Evolutionary conservation across 179 eudicot genomes (phyloP).

Genomic region (Beta macrorhiza): DNA sequence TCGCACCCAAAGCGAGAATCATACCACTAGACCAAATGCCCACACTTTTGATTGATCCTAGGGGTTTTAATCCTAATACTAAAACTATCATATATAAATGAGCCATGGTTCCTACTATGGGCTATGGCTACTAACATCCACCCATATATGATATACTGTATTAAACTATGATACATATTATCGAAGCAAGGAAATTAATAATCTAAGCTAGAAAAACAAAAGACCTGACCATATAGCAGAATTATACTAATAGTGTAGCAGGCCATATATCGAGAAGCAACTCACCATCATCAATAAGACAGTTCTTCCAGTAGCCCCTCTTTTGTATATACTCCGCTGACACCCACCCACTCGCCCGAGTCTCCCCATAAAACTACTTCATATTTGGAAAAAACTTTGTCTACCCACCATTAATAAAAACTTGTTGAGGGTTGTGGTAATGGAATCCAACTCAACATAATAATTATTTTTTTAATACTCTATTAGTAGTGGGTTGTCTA

Average conservation of each 20-base stretch:
- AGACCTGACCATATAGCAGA: neutral
- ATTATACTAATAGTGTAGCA: neutral
- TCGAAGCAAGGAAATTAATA: neutral
- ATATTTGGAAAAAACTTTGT: too few species aligned
- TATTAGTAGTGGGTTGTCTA: too few species aligned
- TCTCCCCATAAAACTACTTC: neutral
- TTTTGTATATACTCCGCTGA: constrained; percentile 1
- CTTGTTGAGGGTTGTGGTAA: too few species aligned
- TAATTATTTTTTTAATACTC: too few species aligned
- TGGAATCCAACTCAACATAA: too few species aligned
- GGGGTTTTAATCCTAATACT: constrained; percentile 1
- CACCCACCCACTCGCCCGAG: neutral
- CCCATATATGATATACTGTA: neutral
- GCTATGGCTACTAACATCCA: neutral
- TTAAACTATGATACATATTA: neutral
- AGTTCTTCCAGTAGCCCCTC: constrained; percentile 1
- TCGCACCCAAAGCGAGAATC: constrained; percentile 95
- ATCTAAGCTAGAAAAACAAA: constrained; percentile 2
- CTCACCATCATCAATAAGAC: neutral
- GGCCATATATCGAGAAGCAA: neutral
- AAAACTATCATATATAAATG: neutral
- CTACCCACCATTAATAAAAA: too few species aligned
- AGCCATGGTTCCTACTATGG: neutral
- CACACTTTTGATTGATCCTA: constrained; percentile 20
- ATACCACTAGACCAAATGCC: constrained; percentile 91